phyloP scores from a whole-genome alignment of 164 flowering plant genomes.

The Nelumbo lutea region DNA sequence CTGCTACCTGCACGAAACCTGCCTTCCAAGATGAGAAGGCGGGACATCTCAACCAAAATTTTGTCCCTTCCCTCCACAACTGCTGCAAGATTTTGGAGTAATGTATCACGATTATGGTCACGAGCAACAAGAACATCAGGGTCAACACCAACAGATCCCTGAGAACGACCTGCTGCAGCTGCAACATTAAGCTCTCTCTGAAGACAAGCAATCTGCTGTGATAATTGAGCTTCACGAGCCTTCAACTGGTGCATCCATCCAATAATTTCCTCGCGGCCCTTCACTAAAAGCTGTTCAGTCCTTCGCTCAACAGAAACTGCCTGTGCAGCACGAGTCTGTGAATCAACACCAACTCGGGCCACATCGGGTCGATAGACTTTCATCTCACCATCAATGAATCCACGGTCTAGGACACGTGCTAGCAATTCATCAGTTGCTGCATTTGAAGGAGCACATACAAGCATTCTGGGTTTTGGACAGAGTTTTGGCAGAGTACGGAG shows the following conservation, averaged over 20 bases:
- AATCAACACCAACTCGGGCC: conserved; percentile 94
- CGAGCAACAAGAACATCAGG: conserved; percentile 86
- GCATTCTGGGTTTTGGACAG: conserved; percentile 94
- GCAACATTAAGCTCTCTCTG: conserved; percentile 73
- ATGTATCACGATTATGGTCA: conserved; percentile 73
- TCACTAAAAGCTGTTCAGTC: conserved; percentile 77
- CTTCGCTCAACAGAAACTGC: conserved; percentile 98
- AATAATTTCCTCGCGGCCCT: conserved; percentile 62
- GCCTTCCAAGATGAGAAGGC: no score
- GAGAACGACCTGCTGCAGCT: conserved; percentile 74
- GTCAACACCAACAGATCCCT: conserved; percentile 96
- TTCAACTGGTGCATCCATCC: conserved; percentile 74
- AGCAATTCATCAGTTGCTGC: conserved; percentile 98
- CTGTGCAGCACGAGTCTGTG: conserved; percentile 95
- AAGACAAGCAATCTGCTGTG: conserved; percentile 65
- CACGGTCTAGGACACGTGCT: conserved; percentile 94
- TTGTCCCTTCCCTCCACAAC: conserved; percentile 58
- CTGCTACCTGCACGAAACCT: conserved; percentile 52
- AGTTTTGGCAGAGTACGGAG: conserved; percentile 89
- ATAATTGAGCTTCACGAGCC: conserved; percentile 55
- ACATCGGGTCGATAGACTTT: conserved; percentile 93
- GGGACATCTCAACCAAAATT: conserved; percentile 9
- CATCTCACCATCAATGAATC: conserved; percentile 99
- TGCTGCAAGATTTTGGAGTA: conserved; percentile 39
- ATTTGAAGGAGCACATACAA: conserved; percentile 98